These are phyloP conservation scores for Alternaria rosae DNA, from an alignment of 2,329 filamentous ascomycete genomes.

Conservation along the genomic window DNA sequence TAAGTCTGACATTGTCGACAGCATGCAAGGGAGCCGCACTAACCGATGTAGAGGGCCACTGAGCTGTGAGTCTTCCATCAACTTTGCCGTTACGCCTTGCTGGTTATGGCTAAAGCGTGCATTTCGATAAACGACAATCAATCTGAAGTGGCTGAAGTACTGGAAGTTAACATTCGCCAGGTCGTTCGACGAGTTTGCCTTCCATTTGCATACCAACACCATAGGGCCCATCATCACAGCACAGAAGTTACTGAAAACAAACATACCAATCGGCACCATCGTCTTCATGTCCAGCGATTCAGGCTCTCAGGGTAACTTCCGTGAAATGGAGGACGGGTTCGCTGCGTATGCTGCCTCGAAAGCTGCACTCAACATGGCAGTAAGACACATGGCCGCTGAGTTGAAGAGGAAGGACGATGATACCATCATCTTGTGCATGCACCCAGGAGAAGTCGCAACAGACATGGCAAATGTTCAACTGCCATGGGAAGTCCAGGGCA, in stretches of 20 bases:
- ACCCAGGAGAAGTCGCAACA: conserved; percentile 65
- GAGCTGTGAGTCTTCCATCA: conserved; percentile 53
- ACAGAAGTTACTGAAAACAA: conserved; percentile 59
- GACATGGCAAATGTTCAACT: conserved; percentile 63
- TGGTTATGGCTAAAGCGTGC: conserved; percentile 31
- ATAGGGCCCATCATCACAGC: conserved; percentile 66
- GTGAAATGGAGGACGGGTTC: conserved; percentile 65
- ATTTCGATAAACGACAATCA: conserved; percentile 21
- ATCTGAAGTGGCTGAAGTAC: not conserved
- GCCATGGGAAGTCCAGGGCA: conserved; percentile 61
- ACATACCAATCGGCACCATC: conserved; percentile 58
- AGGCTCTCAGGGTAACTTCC: conserved; percentile 60
- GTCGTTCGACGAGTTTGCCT: conserved; percentile 61
- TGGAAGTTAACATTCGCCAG: conserved; percentile 40
- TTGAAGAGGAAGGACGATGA: conserved; percentile 58
- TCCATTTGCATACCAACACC: conserved; percentile 65
- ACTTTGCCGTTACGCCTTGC: conserved; percentile 21
- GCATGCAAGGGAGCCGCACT: conserved; percentile 30
- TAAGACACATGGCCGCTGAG: conserved; percentile 65
- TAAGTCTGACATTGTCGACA: conserved; percentile 42
- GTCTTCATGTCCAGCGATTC: conserved; percentile 66
- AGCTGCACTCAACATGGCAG: conserved; percentile 64
- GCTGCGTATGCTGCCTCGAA: conserved; percentile 66
- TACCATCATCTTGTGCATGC: conserved; percentile 62
- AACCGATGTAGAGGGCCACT: conserved; percentile 56